phyloP scores from a whole-genome alignment of 768 basidiomycete species.

The Leccinum subtestaceum region DNA sequence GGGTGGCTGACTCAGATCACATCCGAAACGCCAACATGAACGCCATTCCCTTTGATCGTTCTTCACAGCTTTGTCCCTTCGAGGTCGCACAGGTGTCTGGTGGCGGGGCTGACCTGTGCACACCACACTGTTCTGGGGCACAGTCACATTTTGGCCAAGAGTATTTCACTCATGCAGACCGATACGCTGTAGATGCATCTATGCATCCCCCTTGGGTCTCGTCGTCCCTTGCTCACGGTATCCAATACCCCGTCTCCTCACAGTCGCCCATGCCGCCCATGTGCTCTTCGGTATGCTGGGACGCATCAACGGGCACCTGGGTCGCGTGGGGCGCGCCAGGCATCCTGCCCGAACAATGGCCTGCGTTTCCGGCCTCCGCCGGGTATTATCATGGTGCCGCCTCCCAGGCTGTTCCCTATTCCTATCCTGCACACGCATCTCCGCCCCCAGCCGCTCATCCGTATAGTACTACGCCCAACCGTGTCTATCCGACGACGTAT shows the following conservation, averaged over 20 bases:
- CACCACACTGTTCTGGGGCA: slow-evolving; percentile 15
- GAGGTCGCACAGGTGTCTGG: slow-evolving; percentile 19
- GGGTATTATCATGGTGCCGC: slow-evolving; percentile 28
- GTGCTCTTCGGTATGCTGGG: slow-evolving; percentile 30
- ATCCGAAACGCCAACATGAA: slow-evolving; percentile 21
- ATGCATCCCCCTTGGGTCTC: slow-evolving; percentile 29
- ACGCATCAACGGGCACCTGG: slow-evolving; percentile 29
- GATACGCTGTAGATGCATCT: slow-evolving; percentile 19
- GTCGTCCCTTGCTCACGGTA: slow-evolving; percentile 24
- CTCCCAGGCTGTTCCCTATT: slow-evolving; percentile 24
- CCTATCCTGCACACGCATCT: slow-evolving; percentile 28
- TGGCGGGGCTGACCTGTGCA: slow-evolving; percentile 27
- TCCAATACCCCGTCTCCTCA: slow-evolving; percentile 29
- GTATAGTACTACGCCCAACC: slow-evolving; percentile 19
- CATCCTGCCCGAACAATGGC: slow-evolving; percentile 29
- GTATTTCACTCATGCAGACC: slow-evolving; percentile 28
- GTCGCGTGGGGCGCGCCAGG: slow-evolving; percentile 29
- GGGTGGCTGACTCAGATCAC: slow-evolving; percentile 21
- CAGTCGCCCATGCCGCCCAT: slow-evolving; percentile 29
- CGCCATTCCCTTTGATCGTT: slow-evolving; percentile 18
- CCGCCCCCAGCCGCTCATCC: slow-evolving; percentile 21
- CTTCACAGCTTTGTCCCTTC: slow-evolving; percentile 21
- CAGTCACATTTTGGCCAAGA: slow-evolving; percentile 27
- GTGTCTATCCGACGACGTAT: slow-evolving; percentile 22
- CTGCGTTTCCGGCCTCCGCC: slow-evolving; percentile 25